phyloP scores from a whole-genome alignment of 768 basidiomycete genomes.

The Suillus weaverae region DNA sequence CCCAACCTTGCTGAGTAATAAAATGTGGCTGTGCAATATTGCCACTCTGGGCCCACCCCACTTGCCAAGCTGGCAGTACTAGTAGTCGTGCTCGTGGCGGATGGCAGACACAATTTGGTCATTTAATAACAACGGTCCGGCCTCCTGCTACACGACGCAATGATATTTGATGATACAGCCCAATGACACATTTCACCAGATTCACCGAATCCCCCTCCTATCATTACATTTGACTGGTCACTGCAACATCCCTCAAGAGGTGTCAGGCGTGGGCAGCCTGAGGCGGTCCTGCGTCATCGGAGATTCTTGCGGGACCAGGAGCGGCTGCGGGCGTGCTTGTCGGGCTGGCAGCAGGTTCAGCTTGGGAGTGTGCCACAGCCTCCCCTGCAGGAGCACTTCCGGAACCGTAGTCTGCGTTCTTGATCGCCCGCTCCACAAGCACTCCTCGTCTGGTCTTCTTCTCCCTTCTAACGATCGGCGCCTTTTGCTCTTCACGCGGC shows the following conservation, averaged over 20 bases:
- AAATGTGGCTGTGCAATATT: slow-evolving; percentile 27
- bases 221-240: background rate
- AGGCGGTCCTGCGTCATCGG: background rate
- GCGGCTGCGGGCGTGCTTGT: slow-evolving; percentile 13
- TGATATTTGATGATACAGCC: background rate
- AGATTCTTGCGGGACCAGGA: slow-evolving; percentile 11
- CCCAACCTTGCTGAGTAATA: slow-evolving; percentile 28
- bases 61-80: slow-evolving; percentile 7
- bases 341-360: slow-evolving; percentile 14
- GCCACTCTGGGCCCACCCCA: background rate
- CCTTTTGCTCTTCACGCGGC: background rate
- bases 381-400: slow-evolving; percentile 5
- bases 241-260: background rate
- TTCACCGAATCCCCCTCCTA: background rate
- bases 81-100: background rate
- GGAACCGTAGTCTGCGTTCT: slow-evolving; percentile 29
- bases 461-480: background rate
- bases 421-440: slow-evolving; percentile 20
- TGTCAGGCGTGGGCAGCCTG: slow-evolving; percentile 2
- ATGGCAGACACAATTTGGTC: background rate
- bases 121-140: background rate
- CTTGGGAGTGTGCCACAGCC: slow-evolving; percentile 5
- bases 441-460: slow-evolving; percentile 2
- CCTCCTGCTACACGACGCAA: background rate
- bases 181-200: background rate